Evolutionary conservation across 441 rosid species (phyloP), one percentile per base, ranked within the genome.

Genomic region (Omphalea diandra): DNA sequence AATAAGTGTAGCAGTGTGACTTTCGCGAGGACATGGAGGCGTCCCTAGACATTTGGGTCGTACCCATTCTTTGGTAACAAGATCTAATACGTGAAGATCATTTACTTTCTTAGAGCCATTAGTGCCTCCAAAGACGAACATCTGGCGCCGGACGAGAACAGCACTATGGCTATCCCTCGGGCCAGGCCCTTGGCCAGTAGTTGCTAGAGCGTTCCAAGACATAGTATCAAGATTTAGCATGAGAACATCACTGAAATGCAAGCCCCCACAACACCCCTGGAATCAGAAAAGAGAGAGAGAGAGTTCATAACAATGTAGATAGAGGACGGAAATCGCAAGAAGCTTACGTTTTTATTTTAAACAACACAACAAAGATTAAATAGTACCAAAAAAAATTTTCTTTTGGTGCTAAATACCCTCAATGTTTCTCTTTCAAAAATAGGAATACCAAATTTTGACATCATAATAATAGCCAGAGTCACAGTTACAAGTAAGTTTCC

Each of bases 81-180:
- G 84, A 70, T 90, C 87, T 60, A 90, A 69, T 20, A 88, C 56
- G 59, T 90, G 91, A 55, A 90, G 83, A 73, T 86, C 88, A 71
- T 90, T 88, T 20, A 85, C 91, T 72, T 90, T 90, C 82, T 78
- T 85, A 7, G 80, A 80, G 70, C 93, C 93, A 75, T 90, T 86
- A 1, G 93, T 90, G 26, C 96, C 91, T 14, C 96, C 96, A 47
- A 88, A 90, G 10, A 90, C 85, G 2, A 88, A 73, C 93, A 90
- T 90, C 74, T 62, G 81, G 32, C 68, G 69, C 43, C 88, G 84
- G 7, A 88, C 82, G n/a, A 88, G 82, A 69, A 86, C 85, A 46
- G 89, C 87, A 64, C 87, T 86, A 70, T 90, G 96, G 78, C 96
- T 90, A 71, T 90, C 96, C 63, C 93, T 79, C 1, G 90, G 87